Evolutionary conservation across 192 early-diverging fungal genomes (phyloP), one percentile per base, ranked within the genome.

Genomic region (Backusella parvicylindrica): DNA sequence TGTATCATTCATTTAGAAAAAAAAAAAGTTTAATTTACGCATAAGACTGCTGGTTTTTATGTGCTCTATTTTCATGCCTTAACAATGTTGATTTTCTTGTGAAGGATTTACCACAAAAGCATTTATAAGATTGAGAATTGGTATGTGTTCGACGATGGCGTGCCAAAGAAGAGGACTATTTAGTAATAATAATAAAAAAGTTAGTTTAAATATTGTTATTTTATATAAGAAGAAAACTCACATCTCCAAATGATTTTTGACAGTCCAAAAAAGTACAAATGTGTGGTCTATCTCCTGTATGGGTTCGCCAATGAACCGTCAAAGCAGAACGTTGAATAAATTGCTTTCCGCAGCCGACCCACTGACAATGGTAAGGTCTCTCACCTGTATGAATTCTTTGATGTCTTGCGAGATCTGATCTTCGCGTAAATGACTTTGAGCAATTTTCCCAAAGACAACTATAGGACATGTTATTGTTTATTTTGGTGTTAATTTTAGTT

Each of bases 271-370:
- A 87, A 75, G 86, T 83, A 79, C 90, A 91, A 41, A 84, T 76
- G 77, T 91, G 89, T 36, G 91, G 91, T 65, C 88, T 82, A 66
- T 91, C 89, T 30, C 91, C 91, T 40, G 91, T 89, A 75, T 92
- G 91, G 16, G 88, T 91, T 60, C 92, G 89, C 66, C 85, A 82
- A 79, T 94, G 92, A 26, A 94, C 90, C 2, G 89, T 91, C 64
- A 94, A 81, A 69, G 91, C 92, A n/a, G 90, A 92, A 35, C 89
- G 88, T 80, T 94, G 92, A 75, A 92, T 91, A 69, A 75, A 75
- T 6, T 75, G 74, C 79, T 94, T 94, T 74, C 84, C 87, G 78
- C 92, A 94, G 53, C 79, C 87, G 28, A 72, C 67, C 85, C 86
- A 87, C 32, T 81, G 65, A 75, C 92, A 93, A 60, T 80, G 80